Percentiles rank a stretch among this genome's conserved stretches.
These are phyloP conservation scores for Suillus ampliporus DNA, from an alignment of 768 basidiomycete genomes.

Conservation along the genomic window DNA sequence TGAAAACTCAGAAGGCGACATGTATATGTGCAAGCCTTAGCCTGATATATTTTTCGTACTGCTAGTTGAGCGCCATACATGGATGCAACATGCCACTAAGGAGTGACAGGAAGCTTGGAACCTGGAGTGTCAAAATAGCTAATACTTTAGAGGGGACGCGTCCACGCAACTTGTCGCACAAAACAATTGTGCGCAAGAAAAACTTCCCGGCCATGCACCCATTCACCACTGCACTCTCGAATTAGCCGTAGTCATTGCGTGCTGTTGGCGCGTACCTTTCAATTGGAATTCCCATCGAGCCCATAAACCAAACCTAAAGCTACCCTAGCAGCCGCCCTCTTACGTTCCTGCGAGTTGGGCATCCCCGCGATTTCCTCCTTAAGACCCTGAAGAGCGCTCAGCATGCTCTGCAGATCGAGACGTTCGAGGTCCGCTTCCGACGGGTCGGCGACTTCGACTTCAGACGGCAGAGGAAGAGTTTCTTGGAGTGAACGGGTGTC, in stretches of 20 bases:
- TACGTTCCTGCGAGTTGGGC: constrained; percentile 62
- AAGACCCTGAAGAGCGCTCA: constrained; percentile 68
- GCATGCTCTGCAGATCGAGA: constrained; percentile 68
- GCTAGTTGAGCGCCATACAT: too few species aligned
- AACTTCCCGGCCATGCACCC: background rate
- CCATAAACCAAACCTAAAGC: constrained; percentile 79
- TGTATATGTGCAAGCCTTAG: background rate
- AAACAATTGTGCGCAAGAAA: background rate
- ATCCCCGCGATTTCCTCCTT: constrained; percentile 78
- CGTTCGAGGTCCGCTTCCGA: constrained; percentile 46
- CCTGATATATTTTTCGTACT: too few species aligned
- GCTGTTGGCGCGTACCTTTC: background rate
- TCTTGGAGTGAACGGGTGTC: constrained; percentile 2
- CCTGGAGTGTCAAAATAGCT: background rate
- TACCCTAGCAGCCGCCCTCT: constrained; percentile 72
- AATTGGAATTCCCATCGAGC: constrained; percentile 31
- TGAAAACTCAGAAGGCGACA: too few species aligned
- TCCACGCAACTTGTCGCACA: background rate
- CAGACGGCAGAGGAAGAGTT: background rate
- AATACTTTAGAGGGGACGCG: background rate
- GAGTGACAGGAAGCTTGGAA: background rate
- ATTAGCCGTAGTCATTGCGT: background rate
- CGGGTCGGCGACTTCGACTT: constrained; percentile 31
- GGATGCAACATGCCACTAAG: too few species aligned
- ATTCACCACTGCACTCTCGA: background rate